Evolutionary conservation across 345 rosid species (phyloP).

Genomic region (Gossypium rotundifolium): DNA sequence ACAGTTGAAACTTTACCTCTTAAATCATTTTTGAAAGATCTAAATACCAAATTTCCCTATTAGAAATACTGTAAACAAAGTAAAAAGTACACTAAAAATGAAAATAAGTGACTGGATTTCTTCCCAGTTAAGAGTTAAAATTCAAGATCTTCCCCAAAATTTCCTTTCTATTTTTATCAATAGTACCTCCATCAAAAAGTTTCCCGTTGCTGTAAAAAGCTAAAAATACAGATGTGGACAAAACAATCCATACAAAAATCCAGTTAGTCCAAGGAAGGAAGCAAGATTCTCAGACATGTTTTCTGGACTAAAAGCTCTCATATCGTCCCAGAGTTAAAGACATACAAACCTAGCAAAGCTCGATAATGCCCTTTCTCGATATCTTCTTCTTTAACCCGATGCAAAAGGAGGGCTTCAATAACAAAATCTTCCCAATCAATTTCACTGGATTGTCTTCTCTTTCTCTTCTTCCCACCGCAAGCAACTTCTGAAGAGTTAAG

Average conservation of each 20-base stretch:
- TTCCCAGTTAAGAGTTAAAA: neutral
- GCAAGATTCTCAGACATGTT: neutral
- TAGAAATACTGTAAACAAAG: neutral
- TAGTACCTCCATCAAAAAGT: neutral
- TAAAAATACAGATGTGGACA: neutral
- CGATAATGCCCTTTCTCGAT: constrained; percentile 79
- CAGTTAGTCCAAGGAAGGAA: neutral
- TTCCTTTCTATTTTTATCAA: neutral
- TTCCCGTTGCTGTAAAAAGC: neutral
- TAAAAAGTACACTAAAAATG: neutral
- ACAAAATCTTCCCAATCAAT: constrained; percentile 82
- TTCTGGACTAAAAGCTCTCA: constrained; percentile 6
- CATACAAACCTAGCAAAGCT: constrained; percentile 53
- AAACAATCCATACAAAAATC: neutral
- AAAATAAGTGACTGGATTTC: neutral
- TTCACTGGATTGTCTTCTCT: constrained; percentile 28
- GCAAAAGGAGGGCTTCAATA: constrained; percentile 73
- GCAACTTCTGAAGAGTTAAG: constrained; percentile 5
- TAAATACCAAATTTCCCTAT: neutral
- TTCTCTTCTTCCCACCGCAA: constrained; percentile 34
- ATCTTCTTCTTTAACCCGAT: constrained; percentile 66
- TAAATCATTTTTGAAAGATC: neutral
- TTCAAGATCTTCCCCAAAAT: neutral
- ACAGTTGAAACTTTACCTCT: no score
- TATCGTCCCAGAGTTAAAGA: constrained; percentile 49